Evolutionary conservation across 345 rosid species (phyloP).

Genomic region (Linum usitatissimum): DNA sequence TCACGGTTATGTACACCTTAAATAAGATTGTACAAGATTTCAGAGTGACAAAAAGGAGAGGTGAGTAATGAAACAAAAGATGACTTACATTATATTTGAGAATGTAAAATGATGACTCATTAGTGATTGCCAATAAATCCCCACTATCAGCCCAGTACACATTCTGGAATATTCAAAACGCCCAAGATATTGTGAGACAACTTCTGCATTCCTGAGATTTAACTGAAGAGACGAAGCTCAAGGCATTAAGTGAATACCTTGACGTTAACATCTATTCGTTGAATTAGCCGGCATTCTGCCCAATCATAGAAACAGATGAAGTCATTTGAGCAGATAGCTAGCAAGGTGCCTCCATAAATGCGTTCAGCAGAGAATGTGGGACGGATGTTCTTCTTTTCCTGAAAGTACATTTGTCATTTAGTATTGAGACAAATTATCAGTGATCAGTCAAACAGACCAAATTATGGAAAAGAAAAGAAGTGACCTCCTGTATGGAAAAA

Average conservation of each 20-base stretch:
- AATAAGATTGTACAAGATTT: conserved; percentile 11
- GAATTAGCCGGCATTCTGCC: conserved; percentile 96
- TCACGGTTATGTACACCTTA: conserved; percentile 17
- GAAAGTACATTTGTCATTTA: conserved; percentile 25
- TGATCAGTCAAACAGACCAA: neutral
- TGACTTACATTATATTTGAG: conserved; percentile 79
- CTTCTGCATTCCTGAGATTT: neutral
- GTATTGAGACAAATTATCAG: neutral
- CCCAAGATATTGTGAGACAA: neutral
- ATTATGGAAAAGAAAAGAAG: neutral
- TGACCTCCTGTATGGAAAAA: neutral
- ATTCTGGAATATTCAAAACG: conserved; percentile 47
- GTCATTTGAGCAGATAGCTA: conserved; percentile 96
- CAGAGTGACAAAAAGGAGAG: neutral
- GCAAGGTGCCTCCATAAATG: conserved; percentile 79
- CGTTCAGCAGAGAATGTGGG: conserved; percentile 92
- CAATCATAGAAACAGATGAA: conserved; percentile 99
- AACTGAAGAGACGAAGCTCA: conserved; percentile 3
- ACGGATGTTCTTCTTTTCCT: conserved; percentile 86
- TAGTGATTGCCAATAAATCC: conserved; percentile 92
- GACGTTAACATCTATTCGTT: conserved; percentile 91
- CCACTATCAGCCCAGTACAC: conserved; percentile 99
- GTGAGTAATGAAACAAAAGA: conserved; percentile 6
- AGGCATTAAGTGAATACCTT: conserved; percentile 49
- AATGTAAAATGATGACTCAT: conserved; percentile 93